Percentiles rank a stretch among this genome's conserved stretches.
phyloP scores from a whole-genome alignment of 1,284 basidiomycete species.

The Cutaneotrichosporon arboriforme region DNA sequence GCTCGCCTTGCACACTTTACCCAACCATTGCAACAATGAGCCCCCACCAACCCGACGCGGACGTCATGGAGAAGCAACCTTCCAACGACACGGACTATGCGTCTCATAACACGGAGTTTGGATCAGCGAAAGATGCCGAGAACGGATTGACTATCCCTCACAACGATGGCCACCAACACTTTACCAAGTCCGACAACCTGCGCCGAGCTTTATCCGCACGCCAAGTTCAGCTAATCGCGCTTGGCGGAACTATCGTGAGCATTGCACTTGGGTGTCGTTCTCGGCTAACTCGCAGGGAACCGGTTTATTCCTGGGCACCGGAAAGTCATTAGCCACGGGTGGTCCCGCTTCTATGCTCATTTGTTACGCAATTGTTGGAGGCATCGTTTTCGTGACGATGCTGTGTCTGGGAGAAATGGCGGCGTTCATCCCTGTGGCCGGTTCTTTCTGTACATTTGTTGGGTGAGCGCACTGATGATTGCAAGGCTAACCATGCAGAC shows the following conservation, averaged over 20 bases:
- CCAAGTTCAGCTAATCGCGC: conserved; percentile 25
- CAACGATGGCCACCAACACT: not conserved
- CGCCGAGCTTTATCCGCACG: conserved; percentile 6
- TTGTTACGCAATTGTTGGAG: conserved; percentile 35
- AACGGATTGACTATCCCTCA: too few relatives aligned
- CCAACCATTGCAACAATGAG: too few relatives aligned
- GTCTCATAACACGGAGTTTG: too few relatives aligned
- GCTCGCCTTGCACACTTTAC: too few relatives aligned
- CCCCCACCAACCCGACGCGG: too few relatives aligned
- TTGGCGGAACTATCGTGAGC: conserved; percentile 21
- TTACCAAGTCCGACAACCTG: conserved; percentile 7
- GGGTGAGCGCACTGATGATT: not conserved
- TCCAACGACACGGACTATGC: too few relatives aligned
- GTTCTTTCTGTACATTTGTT: conserved; percentile 74
- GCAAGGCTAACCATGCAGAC: not conserved
- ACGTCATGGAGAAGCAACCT: too few relatives aligned
- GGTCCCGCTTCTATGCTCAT: conserved; percentile 40
- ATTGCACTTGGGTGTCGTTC: not conserved
- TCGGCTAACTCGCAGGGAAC: not conserved
- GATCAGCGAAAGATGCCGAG: too few relatives aligned
- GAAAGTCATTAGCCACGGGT: conserved; percentile 32
- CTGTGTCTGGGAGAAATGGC: conserved; percentile 50
- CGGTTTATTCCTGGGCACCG: conserved; percentile 13
- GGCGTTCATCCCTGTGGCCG: conserved; percentile 51
- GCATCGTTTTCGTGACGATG: conserved; percentile 46